These are phyloP conservation scores for Solanum hybrid DNA, from an alignment of 305 asterid species.

Conservation along the genomic window DNA sequence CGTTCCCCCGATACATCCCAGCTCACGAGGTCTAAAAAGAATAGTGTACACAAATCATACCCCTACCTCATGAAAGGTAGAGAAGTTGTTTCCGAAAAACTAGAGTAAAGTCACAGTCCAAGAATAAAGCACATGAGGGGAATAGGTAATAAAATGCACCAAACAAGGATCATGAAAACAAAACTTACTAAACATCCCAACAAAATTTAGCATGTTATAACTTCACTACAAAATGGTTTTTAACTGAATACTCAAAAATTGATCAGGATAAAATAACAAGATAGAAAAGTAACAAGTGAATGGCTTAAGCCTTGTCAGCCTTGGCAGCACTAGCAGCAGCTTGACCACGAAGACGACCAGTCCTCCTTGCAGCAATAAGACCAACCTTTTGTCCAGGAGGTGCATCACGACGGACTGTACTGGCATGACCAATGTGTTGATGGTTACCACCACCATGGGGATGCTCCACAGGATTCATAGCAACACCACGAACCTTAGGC, in stretches of 20 bases:
- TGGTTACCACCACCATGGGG: slow-evolving; percentile 99
- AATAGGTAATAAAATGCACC: not conserved
- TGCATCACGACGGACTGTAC: slow-evolving; percentile 91
- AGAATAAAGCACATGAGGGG: not conserved
- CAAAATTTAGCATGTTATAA: not conserved
- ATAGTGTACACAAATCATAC: not conserved
- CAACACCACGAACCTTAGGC: slow-evolving; percentile 82
- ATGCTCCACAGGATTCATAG: slow-evolving; percentile 98
- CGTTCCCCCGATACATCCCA: no score
- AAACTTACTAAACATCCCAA: not conserved
- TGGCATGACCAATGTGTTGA: slow-evolving; percentile 90
- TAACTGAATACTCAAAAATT: not conserved
- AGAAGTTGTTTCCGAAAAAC: not conserved
- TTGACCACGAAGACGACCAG: slow-evolving; percentile 94
- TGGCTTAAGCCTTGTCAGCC: slow-evolving; percentile 44
- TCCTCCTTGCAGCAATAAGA: slow-evolving; percentile 88
- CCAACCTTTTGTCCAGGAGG: slow-evolving; percentile 98
- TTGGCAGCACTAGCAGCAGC: slow-evolving; percentile 75
- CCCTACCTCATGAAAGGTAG: not conserved
- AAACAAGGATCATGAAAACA: not conserved
- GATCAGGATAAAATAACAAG: not conserved
- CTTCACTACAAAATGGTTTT: not conserved
- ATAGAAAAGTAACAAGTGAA: not conserved
- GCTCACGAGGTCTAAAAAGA: no score
- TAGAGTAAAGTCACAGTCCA: not conserved